Percentiles rank a stretch among this genome's conserved stretches.
These are phyloP conservation scores for Spironucleus salmonicida DNA, from an alignment of 208 protist species.

Conservation along the genomic window DNA sequence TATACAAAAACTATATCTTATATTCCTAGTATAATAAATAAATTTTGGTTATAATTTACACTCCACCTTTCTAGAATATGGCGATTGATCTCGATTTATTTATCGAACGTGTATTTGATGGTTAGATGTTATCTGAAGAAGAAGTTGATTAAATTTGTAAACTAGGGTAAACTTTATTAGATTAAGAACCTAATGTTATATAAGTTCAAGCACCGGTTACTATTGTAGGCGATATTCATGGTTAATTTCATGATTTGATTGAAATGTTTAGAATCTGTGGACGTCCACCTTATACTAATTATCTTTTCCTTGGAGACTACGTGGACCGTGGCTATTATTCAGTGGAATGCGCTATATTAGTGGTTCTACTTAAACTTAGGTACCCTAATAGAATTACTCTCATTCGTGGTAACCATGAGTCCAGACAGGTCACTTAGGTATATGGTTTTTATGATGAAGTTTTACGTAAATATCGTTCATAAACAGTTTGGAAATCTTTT, in stretches of 20 bases:
- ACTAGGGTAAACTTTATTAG: conserved; percentile 67
- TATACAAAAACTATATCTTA: too few species aligned
- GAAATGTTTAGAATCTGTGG: conserved; percentile 87
- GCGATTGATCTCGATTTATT: conserved; percentile 47
- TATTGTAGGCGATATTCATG: conserved; percentile 79
- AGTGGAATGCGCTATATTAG: conserved; percentile 69
- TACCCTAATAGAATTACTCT: conserved; percentile 81
- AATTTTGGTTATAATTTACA: too few species aligned
- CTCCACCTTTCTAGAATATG: too few species aligned
- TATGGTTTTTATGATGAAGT: conserved; percentile 98
- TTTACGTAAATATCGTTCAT: conserved; percentile 80
- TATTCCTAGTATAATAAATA: too few species aligned
- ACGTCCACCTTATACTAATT: conserved; percentile 80
- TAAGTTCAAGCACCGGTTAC: conserved; percentile 69
- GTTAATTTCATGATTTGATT: conserved; percentile 88
- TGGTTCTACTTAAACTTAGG: conserved; percentile 75
- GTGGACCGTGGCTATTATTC: conserved; percentile 79
- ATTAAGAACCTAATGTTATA: conserved; percentile 78
- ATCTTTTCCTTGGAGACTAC: conserved; percentile 93
- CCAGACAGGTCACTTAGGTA: conserved; percentile 83
- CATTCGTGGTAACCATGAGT: conserved; percentile 91
- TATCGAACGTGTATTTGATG: conserved; percentile 49
- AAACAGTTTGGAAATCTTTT: conserved; percentile 72
- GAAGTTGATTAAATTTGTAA: conserved; percentile 48
- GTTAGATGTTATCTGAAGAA: conserved; percentile 44